Evolutionary conservation across 2,329 filamentous ascomycete species (phyloP).

Genomic region (Cladosporium sphaerospermum): DNA sequence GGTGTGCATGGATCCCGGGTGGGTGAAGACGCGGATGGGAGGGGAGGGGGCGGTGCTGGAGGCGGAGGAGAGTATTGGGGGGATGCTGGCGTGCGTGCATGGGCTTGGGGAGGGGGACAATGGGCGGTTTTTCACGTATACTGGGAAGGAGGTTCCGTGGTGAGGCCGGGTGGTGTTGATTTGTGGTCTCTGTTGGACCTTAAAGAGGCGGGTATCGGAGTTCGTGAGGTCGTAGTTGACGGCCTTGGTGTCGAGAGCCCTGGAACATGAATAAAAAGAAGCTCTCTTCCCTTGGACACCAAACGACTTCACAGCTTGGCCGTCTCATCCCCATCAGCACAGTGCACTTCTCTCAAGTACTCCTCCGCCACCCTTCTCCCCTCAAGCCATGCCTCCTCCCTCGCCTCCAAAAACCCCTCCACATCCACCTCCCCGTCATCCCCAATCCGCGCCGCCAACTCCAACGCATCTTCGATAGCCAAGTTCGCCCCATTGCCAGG

Average conservation of each 20-base stretch:
- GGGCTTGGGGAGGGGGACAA: slow-evolving; percentile 29
- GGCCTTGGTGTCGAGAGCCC: no score
- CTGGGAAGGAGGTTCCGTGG: slow-evolving; percentile 32
- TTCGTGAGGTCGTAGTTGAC: no score
- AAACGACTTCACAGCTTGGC: background rate
- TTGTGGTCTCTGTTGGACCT: background rate
- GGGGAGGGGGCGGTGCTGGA: slow-evolving; percentile 36
- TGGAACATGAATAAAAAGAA: no score
- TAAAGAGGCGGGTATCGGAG: no score
- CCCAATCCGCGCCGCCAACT: slow-evolving; percentile 28
- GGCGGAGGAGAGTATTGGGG: slow-evolving; percentile 32
- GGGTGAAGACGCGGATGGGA: slow-evolving; percentile 40
- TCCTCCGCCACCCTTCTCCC: slow-evolving; percentile 17
- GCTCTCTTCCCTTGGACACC: no score
- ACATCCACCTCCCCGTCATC: slow-evolving; percentile 13
- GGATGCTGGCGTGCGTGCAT: slow-evolving; percentile 34
- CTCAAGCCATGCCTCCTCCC: slow-evolving; percentile 18
- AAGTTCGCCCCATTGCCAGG: slow-evolving; percentile 37
- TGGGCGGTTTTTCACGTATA: slow-evolving; percentile 34
- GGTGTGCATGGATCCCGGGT: slow-evolving; percentile 39
- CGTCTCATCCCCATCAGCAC: background rate
- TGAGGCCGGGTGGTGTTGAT: slow-evolving; percentile 11
- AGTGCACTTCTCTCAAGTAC: slow-evolving; percentile 1
- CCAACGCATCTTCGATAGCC: slow-evolving; percentile 34
- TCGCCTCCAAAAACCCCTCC: slow-evolving; percentile 18